phyloP scores from a whole-genome alignment of 768 basidiomycete genomes.

The Suillus luteus region DNA sequence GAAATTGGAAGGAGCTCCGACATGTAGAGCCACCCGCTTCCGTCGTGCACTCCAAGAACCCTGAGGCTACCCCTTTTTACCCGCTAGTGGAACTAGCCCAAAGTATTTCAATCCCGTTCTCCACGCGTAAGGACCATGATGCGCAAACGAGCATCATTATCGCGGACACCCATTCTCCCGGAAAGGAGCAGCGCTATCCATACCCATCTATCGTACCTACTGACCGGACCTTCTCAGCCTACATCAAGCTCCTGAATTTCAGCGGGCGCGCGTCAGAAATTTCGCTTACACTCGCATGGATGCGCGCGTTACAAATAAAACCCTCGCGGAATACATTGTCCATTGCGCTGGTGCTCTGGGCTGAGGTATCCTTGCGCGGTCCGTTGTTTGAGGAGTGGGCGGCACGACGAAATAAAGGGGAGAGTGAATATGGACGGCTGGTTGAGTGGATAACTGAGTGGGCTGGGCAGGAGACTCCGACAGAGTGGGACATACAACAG shows the following conservation, averaged over 20 bases:
- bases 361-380: conserved; percentile 63
- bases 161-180: conserved; percentile 1
- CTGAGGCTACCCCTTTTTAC: conserved; percentile 21
- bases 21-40: conserved; percentile 39
- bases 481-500: conserved; percentile 38
- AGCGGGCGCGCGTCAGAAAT: conserved; percentile 56
- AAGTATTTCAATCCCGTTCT: conserved; percentile 24
- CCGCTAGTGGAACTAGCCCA: conserved; percentile 33
- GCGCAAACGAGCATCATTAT: background rate
- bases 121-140: conserved; percentile 5
- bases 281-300: conserved; percentile 71
- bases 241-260: conserved; percentile 62
- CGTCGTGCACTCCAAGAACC: conserved; percentile 30
- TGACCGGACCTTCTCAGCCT: conserved; percentile 54
- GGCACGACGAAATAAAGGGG: conserved; percentile 34
- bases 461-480: conserved; percentile 55
- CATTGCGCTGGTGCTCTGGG: conserved; percentile 67
- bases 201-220: conserved; percentile 49
- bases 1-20: conserved; percentile 51
- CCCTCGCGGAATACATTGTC: conserved; percentile 61
- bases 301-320: conserved; percentile 55
- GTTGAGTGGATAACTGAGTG: conserved; percentile 57
- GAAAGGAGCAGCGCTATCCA: conserved; percentile 14
- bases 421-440: conserved; percentile 46
- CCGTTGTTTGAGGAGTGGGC: conserved; percentile 55